A percentile compares a stretch with the other conserved stretches of the same genome.
Conservation (phyloP, 306 rosid genomes). For the Geum urbanum region DNA sequence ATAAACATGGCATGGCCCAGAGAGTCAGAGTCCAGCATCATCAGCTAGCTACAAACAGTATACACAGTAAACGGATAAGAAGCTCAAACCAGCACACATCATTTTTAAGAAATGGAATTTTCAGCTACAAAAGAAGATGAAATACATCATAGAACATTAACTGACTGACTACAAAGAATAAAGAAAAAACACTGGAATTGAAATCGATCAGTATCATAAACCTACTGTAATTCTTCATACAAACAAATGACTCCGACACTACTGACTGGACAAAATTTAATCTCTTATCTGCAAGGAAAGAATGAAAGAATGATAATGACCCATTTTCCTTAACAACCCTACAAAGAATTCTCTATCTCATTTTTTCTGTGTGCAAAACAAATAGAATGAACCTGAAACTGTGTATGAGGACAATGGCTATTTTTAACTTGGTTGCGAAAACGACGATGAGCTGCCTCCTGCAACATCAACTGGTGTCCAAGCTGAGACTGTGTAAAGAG, state of each 20-base stretch:
- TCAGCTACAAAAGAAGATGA: constrained; percentile 12
- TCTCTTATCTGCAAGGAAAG: constrained; percentile 68
- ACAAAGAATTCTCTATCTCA: constrained; percentile 56
- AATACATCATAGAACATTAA: background rate
- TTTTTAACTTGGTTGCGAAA: constrained; percentile 57
- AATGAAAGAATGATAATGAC: constrained; percentile 64
- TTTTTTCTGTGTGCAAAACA: constrained; percentile 32
- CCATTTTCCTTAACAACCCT: constrained; percentile 40
- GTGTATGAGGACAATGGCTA: constrained; percentile 22
- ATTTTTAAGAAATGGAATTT: constrained; percentile 13
- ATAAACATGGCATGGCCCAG: too few relatives aligned
- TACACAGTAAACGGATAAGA: background rate
- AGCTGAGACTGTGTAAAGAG: constrained; percentile 76
- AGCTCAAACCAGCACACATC: constrained; percentile 25
- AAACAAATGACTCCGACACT: constrained; percentile 38
- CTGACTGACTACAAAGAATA: constrained; percentile 37
- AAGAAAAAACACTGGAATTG: constrained; percentile 42
- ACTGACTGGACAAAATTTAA: constrained; percentile 21
- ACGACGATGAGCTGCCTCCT: constrained; percentile 57
- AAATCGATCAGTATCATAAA: constrained; percentile 27
- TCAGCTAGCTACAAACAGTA: too few relatives aligned
- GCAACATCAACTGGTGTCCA: constrained; percentile 68
- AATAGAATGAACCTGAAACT: constrained; percentile 13
- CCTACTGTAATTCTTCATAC: constrained; percentile 29
- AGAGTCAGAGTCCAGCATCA: background rate